Evolutionary conservation across 208 protist species (phyloP).

Genomic region (Acanthamoeba castellanii): DNA sequence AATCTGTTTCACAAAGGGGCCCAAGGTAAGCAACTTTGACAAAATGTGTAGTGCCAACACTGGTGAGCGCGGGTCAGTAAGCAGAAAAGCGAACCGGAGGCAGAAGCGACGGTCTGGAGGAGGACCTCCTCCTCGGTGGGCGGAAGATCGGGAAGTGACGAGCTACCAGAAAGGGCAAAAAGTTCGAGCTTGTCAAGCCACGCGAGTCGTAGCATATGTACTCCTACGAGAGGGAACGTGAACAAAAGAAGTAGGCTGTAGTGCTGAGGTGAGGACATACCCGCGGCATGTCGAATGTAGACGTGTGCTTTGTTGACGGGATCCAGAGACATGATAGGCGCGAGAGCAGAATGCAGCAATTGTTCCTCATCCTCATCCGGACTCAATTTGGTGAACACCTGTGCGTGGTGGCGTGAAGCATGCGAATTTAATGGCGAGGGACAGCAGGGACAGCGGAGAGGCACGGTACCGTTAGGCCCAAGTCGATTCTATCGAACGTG

Average conservation of each 20-base stretch:
- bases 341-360: neutral
- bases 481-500: neutral
- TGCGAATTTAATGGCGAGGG: neutral
- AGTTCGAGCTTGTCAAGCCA: slow-evolving; percentile 52
- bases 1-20: neutral
- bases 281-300: slow-evolving; percentile 58
- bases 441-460: neutral
- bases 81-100: neutral
- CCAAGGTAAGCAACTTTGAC: neutral
- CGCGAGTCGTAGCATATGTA: neutral
- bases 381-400: neutral
- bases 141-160: slow-evolving; percentile 38
- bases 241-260: no score
- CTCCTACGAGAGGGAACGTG: neutral
- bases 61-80: no score
- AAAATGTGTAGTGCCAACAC: no score
- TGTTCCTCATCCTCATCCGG: neutral
- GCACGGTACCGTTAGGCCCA: neutral
- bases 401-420: neutral
- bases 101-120: slow-evolving; percentile 11
- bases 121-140: slow-evolving; percentile 37
- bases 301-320: slow-evolving; percentile 25
- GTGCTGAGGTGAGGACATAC: neutral
- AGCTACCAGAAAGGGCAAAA: neutral
- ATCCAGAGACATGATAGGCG: slow-evolving; percentile 14